A percentile compares a stretch with the other conserved stretches of the same genome.
Evolutionary conservation across 805 yeast genomes (phyloP).

Genomic region (Cyberlindnera mississippiensis): DNA sequence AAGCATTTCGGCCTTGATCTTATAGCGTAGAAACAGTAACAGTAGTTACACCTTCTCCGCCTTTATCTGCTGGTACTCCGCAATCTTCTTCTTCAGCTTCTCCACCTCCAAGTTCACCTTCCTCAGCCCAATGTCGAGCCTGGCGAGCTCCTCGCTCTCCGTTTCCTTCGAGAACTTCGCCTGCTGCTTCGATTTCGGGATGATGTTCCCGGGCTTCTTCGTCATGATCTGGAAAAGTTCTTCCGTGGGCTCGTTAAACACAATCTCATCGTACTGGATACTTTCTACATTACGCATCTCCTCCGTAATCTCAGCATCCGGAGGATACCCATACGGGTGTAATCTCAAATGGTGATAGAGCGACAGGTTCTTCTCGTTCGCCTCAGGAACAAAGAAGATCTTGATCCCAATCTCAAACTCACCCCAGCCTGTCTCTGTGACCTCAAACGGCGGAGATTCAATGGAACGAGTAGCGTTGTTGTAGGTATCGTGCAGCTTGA

Average conservation of each 20-base stretch:
- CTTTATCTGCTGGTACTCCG: constrained; percentile 23
- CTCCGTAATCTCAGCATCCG: constrained; percentile 29
- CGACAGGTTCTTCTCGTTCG: constrained; percentile 82
- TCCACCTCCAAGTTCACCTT: constrained; percentile 43
- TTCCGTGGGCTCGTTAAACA: constrained; percentile 95
- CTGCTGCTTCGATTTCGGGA: constrained; percentile 38
- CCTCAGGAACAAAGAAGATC: constrained; percentile 79
- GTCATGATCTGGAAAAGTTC: constrained; percentile 76
- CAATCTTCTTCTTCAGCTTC: constrained; percentile 35
- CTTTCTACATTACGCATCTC: constrained; percentile 47
- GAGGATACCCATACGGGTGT: constrained; percentile 68
- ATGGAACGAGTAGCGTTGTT: constrained; percentile 80
- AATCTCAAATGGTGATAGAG: constrained; percentile 86
- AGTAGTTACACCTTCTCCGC: constrained; percentile 3
- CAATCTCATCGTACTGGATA: constrained; percentile 79
- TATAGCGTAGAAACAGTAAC: neutral
- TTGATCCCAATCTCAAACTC: constrained; percentile 92
- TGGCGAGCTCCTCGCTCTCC: constrained; percentile 61
- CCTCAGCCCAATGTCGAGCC: constrained; percentile 45
- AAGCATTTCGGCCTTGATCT: too few species aligned
- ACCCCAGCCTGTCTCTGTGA: constrained; percentile 99
- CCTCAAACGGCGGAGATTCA: constrained; percentile 89
- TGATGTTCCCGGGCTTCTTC: constrained; percentile 53
- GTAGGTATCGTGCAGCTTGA: constrained; percentile 93
- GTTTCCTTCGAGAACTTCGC: constrained; percentile 45